Percentiles rank a stretch among this genome's conserved stretches.
Conservation (phyloP, 2,329 filamentous ascomycete species). For the Alternaria atra region DNA sequence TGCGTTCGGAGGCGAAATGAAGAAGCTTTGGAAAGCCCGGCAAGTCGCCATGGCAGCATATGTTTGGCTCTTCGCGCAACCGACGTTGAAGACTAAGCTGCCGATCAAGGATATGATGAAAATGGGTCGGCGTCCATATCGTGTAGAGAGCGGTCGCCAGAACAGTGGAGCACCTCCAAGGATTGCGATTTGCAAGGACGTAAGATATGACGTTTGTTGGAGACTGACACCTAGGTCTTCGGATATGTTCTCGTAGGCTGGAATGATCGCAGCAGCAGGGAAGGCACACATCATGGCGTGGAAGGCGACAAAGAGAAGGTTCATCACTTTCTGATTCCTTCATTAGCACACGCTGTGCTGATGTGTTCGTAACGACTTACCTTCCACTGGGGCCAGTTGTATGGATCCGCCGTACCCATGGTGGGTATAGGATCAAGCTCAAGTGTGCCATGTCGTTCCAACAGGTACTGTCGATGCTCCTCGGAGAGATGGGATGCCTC, state of each 20-base stretch:
- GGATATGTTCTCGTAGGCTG: slow-evolving; percentile 63
- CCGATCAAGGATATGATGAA: slow-evolving; percentile 62
- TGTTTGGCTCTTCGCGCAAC: slow-evolving; percentile 60
- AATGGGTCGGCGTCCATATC: slow-evolving; percentile 64
- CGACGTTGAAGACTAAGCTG: slow-evolving; percentile 62
- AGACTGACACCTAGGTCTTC: slow-evolving; percentile 60
- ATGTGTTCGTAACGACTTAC: slow-evolving; percentile 32
- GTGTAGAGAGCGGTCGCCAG: slow-evolving; percentile 65
- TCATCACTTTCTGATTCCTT: slow-evolving; percentile 58
- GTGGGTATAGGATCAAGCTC: slow-evolving; percentile 64
- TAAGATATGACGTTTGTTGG: slow-evolving; percentile 63
- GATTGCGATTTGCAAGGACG: slow-evolving; percentile 64
- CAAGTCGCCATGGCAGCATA: slow-evolving; percentile 62
- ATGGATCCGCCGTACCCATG: slow-evolving; percentile 62
- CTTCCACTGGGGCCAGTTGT: slow-evolving; percentile 65
- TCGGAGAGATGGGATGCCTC: slow-evolving; percentile 50
- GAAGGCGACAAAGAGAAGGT: slow-evolving; percentile 64
- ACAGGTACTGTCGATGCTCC: slow-evolving; percentile 61
- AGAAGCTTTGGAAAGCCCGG: slow-evolving; percentile 64
- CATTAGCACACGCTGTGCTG: neutral
- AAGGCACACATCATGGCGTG: slow-evolving; percentile 68
- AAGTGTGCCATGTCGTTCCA: slow-evolving; percentile 63
- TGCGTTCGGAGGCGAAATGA: slow-evolving; percentile 63
- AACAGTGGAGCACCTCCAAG: slow-evolving; percentile 64
- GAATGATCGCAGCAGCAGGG: slow-evolving; percentile 63